Evolutionary conservation across 805 yeast species (phyloP), one percentile per base, ranked within the genome.

Genomic region (Teunomyces atbi): DNA sequence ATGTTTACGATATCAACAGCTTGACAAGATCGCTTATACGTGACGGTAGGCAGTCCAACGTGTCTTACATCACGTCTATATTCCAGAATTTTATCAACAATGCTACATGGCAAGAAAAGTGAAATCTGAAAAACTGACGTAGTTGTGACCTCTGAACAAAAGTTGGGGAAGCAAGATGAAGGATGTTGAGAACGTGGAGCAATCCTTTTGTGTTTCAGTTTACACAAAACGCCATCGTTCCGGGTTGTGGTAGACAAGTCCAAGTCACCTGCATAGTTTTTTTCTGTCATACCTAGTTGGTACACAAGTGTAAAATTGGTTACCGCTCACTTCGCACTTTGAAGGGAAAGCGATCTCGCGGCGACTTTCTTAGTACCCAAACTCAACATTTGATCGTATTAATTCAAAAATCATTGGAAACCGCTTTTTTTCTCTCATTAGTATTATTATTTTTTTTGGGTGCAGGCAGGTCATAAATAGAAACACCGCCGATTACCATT

Each of bases 51-150:
- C 53, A 52, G 36, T 49, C 56, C n/a, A 65, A 64, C 45, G 59
- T 66, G 20, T 59, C 68, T 28, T 68, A 67, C 45, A 62, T 69
- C 27, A 59, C 72, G 6, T 57, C 63, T 13, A 60, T 69, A 37
- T 65, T 71, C 51, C 77, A 70, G 51, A 64, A 59, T 41, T 69
- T 71, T 48, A 64, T 71, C 35, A 71, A 68, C 53, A 61, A 56
- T 48, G 62, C 61, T 10, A 46, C 49, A 28, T 28, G 33, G 13
- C 26, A 38, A 19, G 39, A 36, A 13, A 36, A 36, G 39, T 36
- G 15, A 13, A 35, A 6, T 16, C 35, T 19, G 27, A 33, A 11
- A 19, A 15, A 30, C 33, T 10, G 10, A 6, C 29, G 10, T 27
- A 5, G 15, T 30, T 15, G n/a, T 30, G 33, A 13, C 33, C 33